Base-by-base conservation (phyloP, 352 stramenopile genomes). In the Globisporangium barbulae region DNA sequence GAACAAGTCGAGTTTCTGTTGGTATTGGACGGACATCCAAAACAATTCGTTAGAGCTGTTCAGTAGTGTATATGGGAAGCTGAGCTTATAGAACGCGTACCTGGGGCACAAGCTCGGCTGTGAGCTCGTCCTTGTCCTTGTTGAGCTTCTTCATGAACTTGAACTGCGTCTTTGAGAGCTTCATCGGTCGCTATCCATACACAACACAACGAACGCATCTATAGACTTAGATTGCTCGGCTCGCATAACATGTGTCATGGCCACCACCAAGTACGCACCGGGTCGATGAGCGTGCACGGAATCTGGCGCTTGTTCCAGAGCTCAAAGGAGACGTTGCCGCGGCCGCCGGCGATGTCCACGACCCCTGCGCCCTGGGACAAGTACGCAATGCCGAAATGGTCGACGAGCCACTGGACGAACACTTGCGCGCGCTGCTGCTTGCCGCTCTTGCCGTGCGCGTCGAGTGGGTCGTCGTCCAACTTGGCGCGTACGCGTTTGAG, bases 221-320 rank as follows among this genome's bases (percentile, higher is more conserved):
- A 54, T 19, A 39, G 25, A 10, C 13, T 54, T 22, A 45, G 39
- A 17, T 12, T 6, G 5, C 39, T 45, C 7, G 2, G 39, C 39
- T 45, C 17, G 2, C 39, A 45, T 45, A 19, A 28, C 7, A 47
- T n/a, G 41, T 2, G 44, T 28, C 44, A 28, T 17, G 33, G 15
- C 17, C 3, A 47, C 6, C 19, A 25, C 17, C 10, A 39, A 55
- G 22, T 44, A 25, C 75, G 44, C 73, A 94, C 85, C 44, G 88
- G 88, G 66, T 97, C 90, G 22, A 96, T 71, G 19, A 96, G 75
- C 13, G 79, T 96, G 41, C 72, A 84, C 1, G 75, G 75, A 35
- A 96, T 75, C 10, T 64, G 30, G n/a, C 85, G 74, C 57, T 92
- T 89, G 67, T 92, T 94, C 76, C 83, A 90, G 15, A 97, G 79